Percentiles rank a stretch among this genome's conserved stretches.
phyloP scores from a whole-genome alignment of 1,284 basidiomycete genomes.

The Boletus sp. region DNA sequence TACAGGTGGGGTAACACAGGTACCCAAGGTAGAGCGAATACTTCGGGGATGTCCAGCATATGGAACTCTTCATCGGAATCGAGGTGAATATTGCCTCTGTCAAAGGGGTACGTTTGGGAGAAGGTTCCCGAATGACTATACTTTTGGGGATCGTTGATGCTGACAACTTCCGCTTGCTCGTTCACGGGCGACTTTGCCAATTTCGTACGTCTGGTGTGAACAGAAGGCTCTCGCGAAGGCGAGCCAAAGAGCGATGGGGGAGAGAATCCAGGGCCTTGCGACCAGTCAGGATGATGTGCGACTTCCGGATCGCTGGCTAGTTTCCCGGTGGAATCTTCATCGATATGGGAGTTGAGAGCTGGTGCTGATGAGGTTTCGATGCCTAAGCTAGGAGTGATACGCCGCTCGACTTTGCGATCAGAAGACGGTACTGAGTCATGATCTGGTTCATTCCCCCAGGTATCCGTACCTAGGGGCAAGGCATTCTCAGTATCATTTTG shows the following conservation, averaged over 20 bases:
- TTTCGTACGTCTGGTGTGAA: background rate
- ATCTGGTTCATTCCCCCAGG: background rate
- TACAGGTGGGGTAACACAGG: slow-evolving; percentile 28
- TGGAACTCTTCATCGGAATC: slow-evolving; percentile 27
- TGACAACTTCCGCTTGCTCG: background rate
- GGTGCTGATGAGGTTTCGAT: background rate
- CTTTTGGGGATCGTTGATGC: background rate
- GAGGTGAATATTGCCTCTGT: background rate
- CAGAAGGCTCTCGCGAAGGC: background rate
- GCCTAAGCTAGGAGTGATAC: background rate
- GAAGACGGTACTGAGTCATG: background rate
- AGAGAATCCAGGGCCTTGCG: background rate
- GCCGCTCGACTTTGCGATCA: slow-evolving; percentile 2
- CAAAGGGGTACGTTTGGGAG: background rate
- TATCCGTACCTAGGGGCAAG: background rate
- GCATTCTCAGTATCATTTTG: background rate
- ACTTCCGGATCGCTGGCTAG: background rate
- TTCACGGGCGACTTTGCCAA: background rate
- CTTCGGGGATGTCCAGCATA: slow-evolving; percentile 36
- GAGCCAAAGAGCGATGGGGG: background rate
- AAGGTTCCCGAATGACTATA: background rate
- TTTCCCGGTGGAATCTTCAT: background rate
- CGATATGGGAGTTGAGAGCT: background rate
- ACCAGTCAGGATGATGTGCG: background rate
- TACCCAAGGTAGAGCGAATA: slow-evolving; percentile 34